Evolutionary conservation across 345 rosid species (phyloP).

Genomic region (Pistacia vera): DNA sequence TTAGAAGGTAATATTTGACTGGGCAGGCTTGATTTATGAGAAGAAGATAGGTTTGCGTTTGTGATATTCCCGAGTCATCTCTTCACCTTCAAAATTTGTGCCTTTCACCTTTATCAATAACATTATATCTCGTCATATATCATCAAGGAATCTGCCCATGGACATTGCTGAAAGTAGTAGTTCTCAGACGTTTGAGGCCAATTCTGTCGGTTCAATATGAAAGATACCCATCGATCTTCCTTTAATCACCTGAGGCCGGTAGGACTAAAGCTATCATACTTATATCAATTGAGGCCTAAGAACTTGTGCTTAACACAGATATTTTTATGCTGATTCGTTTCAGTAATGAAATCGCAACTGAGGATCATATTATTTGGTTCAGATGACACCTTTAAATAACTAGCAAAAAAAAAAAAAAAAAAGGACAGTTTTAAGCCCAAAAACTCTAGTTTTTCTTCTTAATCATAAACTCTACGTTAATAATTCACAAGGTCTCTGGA

Average conservation of each 20-base stretch:
- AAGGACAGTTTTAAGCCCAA: too few species aligned
- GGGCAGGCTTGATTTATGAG: background rate
- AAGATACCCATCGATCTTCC: conserved; percentile 9
- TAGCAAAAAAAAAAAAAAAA: background rate
- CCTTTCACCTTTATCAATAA: background rate
- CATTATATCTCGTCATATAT: conserved; percentile 24
- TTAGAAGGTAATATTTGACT: too few species aligned
- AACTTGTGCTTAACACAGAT: background rate
- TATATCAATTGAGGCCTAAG: background rate
- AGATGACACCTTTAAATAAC: background rate
- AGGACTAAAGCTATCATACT: conserved; percentile 12
- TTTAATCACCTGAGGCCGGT: conserved; percentile 12
- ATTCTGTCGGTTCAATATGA: conserved; percentile 5
- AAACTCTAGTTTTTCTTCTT: background rate
- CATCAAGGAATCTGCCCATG: conserved; percentile 22
- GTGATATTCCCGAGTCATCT: conserved; percentile 13
- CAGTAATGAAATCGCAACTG: background rate
- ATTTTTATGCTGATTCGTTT: background rate
- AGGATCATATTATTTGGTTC: background rate
- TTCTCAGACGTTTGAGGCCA: conserved; percentile 21
- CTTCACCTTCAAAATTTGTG: conserved; percentile 1
- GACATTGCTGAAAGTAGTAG: conserved; percentile 8
- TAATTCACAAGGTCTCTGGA: background rate
- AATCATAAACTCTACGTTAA: background rate
- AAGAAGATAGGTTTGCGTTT: background rate